Conservation (phyloP, 805 yeast genomes). For the Hyphopichia homilentoma region DNA sequence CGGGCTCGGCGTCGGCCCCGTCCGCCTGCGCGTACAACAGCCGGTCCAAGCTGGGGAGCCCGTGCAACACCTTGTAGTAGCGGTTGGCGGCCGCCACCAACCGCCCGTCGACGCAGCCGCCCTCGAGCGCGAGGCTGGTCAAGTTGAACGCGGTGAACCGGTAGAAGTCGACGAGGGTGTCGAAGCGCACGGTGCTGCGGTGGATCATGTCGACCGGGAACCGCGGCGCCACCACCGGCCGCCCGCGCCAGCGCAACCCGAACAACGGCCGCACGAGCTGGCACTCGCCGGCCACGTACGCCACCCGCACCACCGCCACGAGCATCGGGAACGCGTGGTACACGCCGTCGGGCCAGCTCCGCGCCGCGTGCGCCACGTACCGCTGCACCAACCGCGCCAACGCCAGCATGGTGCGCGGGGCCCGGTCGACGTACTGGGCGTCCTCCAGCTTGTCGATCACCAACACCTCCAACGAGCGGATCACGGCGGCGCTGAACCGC, state of each 20-base stretch:
- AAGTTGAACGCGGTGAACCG: conserved; percentile 26
- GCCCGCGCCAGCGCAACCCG: neutral
- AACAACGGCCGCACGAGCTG: conserved; percentile 12
- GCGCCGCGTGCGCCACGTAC: neutral
- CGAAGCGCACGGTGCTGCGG: conserved; percentile 9
- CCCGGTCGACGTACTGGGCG: conserved; percentile 2
- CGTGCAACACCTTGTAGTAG: conserved; percentile 20
- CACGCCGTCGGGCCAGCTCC: no score
- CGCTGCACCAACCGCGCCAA: neutral
- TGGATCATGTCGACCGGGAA: conserved; percentile 16
- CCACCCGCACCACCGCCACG: conserved; percentile 11
- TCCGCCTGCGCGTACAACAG: neutral
- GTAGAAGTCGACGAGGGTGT: conserved; percentile 20
- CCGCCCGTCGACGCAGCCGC: conserved; percentile 5
- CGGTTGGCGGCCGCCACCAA: conserved; percentile 16
- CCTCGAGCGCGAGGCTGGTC: conserved; percentile 14
- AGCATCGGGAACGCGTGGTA: conserved; percentile 12
- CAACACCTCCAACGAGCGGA: conserved; percentile 10
- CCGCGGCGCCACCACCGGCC: conserved; percentile 16
- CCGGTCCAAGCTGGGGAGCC: conserved; percentile 18
- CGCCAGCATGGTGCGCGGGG: neutral
- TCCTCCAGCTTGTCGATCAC: conserved; percentile 9
- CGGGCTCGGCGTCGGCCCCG: neutral
- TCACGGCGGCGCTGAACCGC: conserved; percentile 4
- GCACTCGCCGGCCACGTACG: conserved; percentile 16